Conservation (phyloP, 2,329 filamentous ascomycete species). For the Rhynchosporium graminicola region DNA sequence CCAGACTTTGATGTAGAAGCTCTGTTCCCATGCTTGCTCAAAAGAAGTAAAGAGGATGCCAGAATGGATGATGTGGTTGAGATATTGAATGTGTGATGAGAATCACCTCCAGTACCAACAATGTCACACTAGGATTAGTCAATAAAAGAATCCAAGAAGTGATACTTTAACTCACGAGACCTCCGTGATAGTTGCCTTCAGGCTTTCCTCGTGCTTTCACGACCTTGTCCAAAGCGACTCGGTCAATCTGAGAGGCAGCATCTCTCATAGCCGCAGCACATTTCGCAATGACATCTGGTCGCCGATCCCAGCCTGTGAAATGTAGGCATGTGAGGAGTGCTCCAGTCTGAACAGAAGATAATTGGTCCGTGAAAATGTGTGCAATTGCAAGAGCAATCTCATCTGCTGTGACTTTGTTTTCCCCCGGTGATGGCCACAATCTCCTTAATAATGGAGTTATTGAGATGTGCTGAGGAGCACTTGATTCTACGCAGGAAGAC, state of each 20-base stretch:
- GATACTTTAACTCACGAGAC: slow-evolving; percentile 62
- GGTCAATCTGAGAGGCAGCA: slow-evolving; percentile 73
- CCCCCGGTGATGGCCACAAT: slow-evolving; percentile 60
- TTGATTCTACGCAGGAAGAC: slow-evolving; percentile 27
- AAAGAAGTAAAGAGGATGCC: slow-evolving; percentile 78
- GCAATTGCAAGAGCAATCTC: slow-evolving; percentile 91
- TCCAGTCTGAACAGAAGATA: slow-evolving; percentile 86
- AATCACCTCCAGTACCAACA: slow-evolving; percentile 94
- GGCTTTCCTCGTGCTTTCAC: slow-evolving; percentile 61
- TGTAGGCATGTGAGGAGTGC: slow-evolving; percentile 88
- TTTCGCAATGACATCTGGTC: slow-evolving; percentile 81
- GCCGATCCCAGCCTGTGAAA: slow-evolving; percentile 83
- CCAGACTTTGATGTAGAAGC: slow-evolving; percentile 95
- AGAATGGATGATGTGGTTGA: slow-evolving; percentile 93
- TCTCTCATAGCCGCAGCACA: slow-evolving; percentile 83
- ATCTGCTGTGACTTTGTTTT: slow-evolving; percentile 61
- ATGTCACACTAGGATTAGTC: slow-evolving; percentile 69
- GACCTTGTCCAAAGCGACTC: slow-evolving; percentile 58
- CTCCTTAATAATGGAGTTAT: slow-evolving; percentile 74
- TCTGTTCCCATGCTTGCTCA: slow-evolving; percentile 95
- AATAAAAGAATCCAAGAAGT: slow-evolving; percentile 13
- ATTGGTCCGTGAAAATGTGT: slow-evolving; percentile 85
- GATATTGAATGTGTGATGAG: slow-evolving; percentile 98
- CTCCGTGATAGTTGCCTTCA: slow-evolving; percentile 77
- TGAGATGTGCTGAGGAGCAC: slow-evolving; percentile 35